A percentile compares a stretch with the other conserved stretches of the same genome.
These are phyloP conservation scores for Globisporangium emineosum DNA, from an alignment of 352 stramenopile genomes.

Conservation along the genomic window DNA sequence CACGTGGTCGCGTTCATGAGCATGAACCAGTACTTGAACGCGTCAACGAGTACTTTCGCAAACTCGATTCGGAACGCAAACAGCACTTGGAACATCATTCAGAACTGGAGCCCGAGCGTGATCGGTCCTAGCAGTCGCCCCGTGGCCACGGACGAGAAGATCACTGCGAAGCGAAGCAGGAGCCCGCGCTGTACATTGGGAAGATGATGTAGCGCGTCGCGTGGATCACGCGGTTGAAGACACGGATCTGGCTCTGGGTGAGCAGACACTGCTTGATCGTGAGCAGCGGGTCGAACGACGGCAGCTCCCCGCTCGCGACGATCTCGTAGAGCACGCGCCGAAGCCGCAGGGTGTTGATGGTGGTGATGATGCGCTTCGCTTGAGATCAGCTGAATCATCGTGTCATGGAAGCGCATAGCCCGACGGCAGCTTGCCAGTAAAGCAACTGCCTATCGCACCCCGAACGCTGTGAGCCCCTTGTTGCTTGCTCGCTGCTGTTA, in stretches of 20 bases:
- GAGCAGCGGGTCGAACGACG: conserved; percentile 8
- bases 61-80: conserved; percentile 12
- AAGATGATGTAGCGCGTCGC: conserved; percentile 2
- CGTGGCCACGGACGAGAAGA: conserved; percentile 1
- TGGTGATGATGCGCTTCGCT: neutral
- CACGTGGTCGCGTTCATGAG: conserved; percentile 6
- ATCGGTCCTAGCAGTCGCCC: conserved; percentile 10
- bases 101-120: conserved; percentile 10
- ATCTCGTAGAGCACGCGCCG: conserved; percentile 16
- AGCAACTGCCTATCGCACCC: too few species aligned
- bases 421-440: neutral
- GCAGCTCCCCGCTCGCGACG: conserved; percentile 7
- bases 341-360: neutral
- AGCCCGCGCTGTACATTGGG: conserved; percentile 1
- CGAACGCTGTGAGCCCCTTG: too few species aligned
- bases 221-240: conserved; percentile 7
- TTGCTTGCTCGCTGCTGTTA: too few species aligned
- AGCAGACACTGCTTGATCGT: conserved; percentile 15
- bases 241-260: neutral
- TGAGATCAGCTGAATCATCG: neutral
- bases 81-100: conserved; percentile 1
- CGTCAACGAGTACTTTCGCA: conserved; percentile 1
- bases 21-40: conserved; percentile 15
- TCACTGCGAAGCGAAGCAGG: neutral
- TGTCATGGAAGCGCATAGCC: neutral